Conservation (phyloP, 306 rosid species). For the Cucurbita ficifolia region DNA sequence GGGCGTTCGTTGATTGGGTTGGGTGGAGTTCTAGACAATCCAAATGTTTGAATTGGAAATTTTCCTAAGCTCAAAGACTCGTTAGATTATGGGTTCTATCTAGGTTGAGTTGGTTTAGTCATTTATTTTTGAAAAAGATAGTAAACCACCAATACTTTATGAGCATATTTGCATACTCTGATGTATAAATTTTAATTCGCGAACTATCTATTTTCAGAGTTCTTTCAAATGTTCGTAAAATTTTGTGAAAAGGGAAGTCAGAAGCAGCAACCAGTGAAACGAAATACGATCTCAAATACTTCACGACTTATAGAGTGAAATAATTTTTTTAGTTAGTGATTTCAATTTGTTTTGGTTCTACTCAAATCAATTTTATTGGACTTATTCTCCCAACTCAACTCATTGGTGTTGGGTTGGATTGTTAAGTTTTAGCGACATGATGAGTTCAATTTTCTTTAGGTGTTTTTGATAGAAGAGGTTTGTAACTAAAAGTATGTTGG, state of each 20-base stretch:
- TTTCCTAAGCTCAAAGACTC: background rate
- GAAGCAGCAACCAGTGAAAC: background rate
- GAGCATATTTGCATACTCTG: background rate
- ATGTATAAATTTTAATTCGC: background rate
- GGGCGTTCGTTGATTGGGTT: background rate
- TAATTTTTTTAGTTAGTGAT: background rate
- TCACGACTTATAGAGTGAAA: background rate
- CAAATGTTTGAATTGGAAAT: background rate
- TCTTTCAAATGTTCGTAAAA: background rate
- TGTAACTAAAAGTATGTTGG: background rate
- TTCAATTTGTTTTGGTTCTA: background rate
- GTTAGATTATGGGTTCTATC: background rate
- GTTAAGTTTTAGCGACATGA: background rate
- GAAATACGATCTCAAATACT: background rate
- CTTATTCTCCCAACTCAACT: background rate
- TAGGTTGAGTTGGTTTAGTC: background rate
- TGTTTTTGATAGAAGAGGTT: background rate
- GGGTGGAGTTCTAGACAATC: background rate
- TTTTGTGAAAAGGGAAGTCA: background rate
- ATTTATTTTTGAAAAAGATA: background rate
- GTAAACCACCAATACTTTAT: background rate
- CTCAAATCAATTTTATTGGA: background rate
- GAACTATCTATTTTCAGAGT: background rate
- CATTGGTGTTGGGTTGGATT: background rate
- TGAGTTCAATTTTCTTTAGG: background rate